Conservation (phyloP, 2,329 filamentous ascomycete species). For the Scleromitrula shiraiana region DNA sequence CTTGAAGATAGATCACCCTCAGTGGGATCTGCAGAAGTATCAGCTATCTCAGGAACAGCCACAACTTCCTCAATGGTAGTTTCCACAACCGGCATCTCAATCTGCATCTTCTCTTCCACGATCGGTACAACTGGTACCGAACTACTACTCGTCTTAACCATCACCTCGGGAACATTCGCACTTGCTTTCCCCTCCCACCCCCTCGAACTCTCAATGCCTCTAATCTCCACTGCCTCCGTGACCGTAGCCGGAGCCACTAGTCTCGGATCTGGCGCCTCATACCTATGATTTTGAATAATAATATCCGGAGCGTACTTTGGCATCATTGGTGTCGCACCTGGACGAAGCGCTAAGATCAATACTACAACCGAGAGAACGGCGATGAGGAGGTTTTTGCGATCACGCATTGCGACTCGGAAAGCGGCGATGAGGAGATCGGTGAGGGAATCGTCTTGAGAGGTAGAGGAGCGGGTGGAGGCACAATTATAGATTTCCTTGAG, state of each 20-base stretch:
- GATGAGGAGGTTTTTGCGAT: conserved; percentile 54
- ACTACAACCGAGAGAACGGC: conserved; percentile 46
- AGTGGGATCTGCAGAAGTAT: no score
- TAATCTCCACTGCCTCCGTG: neutral
- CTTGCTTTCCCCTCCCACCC: neutral
- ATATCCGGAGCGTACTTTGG: neutral
- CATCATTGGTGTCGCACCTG: neutral
- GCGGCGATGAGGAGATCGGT: conserved; percentile 47
- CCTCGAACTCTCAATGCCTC: neutral
- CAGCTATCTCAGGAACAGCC: no score
- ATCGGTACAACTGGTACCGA: no score
- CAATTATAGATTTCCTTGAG: conserved; percentile 47
- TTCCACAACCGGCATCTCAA: no score
- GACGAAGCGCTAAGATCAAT: conserved; percentile 38
- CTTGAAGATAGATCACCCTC: no score
- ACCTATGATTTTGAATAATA: neutral
- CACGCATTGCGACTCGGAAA: conserved; percentile 44
- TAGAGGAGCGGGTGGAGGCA: conserved; percentile 12
- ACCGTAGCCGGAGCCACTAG: neutral
- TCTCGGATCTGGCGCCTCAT: neutral
- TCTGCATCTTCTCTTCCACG: no score
- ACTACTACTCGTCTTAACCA: no score
- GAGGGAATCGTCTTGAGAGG: conserved; percentile 36
- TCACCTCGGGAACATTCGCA: no score
- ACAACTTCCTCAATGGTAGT: no score